Conservation (phyloP, 768 basidiomycete genomes). For the Trametes maxima region DNA sequence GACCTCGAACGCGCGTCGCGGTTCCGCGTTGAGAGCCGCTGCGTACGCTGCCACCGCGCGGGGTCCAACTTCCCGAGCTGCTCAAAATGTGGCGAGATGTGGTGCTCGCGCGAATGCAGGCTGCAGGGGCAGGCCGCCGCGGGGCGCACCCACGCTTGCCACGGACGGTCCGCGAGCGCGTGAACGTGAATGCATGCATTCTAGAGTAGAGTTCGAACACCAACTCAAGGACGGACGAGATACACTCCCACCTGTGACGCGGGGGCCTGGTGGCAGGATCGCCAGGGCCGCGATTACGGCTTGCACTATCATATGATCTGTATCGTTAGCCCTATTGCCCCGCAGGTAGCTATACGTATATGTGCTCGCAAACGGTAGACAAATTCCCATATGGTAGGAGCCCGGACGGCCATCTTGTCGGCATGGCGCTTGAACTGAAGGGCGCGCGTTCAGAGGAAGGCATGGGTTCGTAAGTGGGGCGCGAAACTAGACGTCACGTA, state of each 20-base stretch:
- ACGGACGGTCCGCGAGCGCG: conserved; percentile 10
- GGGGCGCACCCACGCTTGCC: conserved; percentile 8
- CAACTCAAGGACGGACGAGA: neutral
- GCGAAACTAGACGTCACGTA: too few species aligned
- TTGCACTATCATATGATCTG: conserved; percentile 11
- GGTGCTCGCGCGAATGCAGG: conserved; percentile 37
- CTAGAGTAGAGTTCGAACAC: conserved; percentile 7
- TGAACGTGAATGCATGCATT: neutral
- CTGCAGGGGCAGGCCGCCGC: conserved; percentile 12
- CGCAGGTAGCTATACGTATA: neutral
- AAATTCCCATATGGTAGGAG: neutral
- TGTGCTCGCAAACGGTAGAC: neutral
- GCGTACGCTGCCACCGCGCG: conserved; percentile 31
- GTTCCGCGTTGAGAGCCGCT: conserved; percentile 29
- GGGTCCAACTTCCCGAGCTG: conserved; percentile 38
- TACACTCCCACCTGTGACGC: neutral
- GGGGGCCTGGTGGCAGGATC: conserved; percentile 16
- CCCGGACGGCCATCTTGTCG: neutral
- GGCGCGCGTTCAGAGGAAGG: neutral
- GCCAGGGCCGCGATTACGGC: conserved; percentile 1
- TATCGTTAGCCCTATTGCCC: conserved; percentile 7
- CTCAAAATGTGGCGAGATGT: conserved; percentile 33
- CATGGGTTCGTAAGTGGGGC: too few species aligned
- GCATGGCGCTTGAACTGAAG: neutral
- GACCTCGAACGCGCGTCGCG: conserved; percentile 33